Conservation (phyloP, 2,329 filamentous ascomycete species). For the Trichoderma sp. region DNA sequence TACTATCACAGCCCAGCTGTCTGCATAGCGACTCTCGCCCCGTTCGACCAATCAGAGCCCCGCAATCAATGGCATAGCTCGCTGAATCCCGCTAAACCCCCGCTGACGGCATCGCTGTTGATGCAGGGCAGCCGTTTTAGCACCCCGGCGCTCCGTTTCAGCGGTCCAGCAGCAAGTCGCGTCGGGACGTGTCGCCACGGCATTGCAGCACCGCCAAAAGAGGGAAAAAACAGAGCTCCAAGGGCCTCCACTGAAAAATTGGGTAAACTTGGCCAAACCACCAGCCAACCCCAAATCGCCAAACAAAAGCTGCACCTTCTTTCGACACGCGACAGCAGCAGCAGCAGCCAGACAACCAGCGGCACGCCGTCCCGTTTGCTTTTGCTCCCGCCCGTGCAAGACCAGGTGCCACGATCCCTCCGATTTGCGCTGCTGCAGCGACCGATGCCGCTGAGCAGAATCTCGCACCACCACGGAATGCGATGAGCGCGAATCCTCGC, state of each 20-base stretch:
- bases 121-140: background rate
- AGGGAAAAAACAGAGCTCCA: background rate
- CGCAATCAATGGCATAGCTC: background rate
- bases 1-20: background rate
- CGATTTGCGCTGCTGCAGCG: background rate
- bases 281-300: constrained; percentile 3
- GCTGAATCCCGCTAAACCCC: background rate
- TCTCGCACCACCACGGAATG: constrained; percentile 52
- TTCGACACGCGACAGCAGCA: constrained; percentile 20
- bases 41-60: constrained; percentile 10
- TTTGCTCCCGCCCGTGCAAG: constrained; percentile 11
- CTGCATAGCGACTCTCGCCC: background rate
- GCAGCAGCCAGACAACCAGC: background rate
- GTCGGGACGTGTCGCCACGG: constrained; percentile 44
- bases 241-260: constrained; percentile 27
- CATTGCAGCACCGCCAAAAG: constrained; percentile 30
- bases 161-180: constrained; percentile 36
- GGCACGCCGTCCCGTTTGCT: constrained; percentile 10
- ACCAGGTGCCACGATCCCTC: background rate
- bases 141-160: constrained; percentile 5
- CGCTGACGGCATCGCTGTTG: constrained; percentile 17
- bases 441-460: constrained; percentile 32
- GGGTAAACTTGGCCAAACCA: constrained; percentile 27
- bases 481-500: constrained; percentile 82
- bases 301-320: constrained; percentile 8